Evolutionary conservation across 352 stramenopile genomes (phyloP), one percentile per base, ranked within the genome.

Genomic region (Salisapilia sapeloensis): DNA sequence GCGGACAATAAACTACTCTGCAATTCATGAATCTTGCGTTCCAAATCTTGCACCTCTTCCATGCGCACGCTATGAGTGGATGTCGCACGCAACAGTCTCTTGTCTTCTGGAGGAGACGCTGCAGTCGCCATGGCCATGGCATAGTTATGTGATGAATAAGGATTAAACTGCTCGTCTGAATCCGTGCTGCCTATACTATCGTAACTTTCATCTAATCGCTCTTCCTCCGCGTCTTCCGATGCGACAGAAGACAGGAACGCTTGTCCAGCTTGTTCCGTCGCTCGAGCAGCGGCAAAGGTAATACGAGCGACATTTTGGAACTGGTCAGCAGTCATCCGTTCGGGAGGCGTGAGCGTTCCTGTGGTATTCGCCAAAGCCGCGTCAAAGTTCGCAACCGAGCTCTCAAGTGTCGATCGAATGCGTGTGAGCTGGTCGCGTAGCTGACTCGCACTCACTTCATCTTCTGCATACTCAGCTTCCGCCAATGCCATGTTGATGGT

Each of bases 401-500:
- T 56, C 40, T 71, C 58, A 12, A 71, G 39, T 2, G 57, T 64
- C 4, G 75, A 48, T 7, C 62, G 65, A 26, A 81, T 66, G 18
- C 48, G 60, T 26, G 52, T 54, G 22, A 74, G 59, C 19, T 70
- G 56, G 26, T 54, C 54, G 47, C 63, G 71, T 30, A 76, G 52
- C 13, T 76, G 59, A 15, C 60, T 65, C 29, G 57, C 71, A 9
- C 46, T 38, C 10, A 70, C 55, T 7, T 62, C 48, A 22, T 61
- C 48, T 3, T 42, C 35, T 40, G 48, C 37, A 29, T 75, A 50
- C 30, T 71, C 67, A 0, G 53, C 60, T 20, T 78, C 62, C 0
- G 66, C 71, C 34, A 78, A 67, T 0, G 61, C 61, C 7, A 75
- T 38, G 29, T 78, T 74, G 25, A 82, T 82, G 0, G 66, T 82